phyloP scores from a whole-genome alignment of 805 yeast species.

The Candida mattraensis region DNA sequence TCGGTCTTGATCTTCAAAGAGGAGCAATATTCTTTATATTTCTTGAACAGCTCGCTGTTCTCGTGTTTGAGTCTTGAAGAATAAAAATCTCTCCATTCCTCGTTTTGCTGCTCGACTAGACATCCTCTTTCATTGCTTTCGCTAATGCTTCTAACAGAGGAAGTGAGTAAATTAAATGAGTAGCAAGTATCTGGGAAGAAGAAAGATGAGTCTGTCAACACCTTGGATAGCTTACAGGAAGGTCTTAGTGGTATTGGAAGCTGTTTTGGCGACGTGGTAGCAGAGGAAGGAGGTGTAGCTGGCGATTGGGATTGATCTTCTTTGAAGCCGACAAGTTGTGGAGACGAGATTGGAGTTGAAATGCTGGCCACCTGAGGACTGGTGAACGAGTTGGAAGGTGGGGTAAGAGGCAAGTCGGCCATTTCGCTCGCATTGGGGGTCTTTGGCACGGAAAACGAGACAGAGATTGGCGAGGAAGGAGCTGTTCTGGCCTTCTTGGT shows the following conservation, averaged over 20 bases:
- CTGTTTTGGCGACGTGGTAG: conserved; percentile 25
- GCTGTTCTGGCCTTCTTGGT: conserved; percentile 30
- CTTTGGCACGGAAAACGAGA: conserved; percentile 16
- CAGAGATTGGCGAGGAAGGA: conserved; percentile 30
- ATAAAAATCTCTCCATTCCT: conserved; percentile 45
- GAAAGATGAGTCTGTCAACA: conserved; percentile 25
- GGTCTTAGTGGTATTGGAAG: conserved; percentile 21
- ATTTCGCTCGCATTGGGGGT: conserved; percentile 20
- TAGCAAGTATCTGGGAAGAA: conserved; percentile 39
- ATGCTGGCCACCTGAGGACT: conserved; percentile 16
- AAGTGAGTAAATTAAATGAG: conserved; percentile 28
- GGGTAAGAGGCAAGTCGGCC: conserved; percentile 28
- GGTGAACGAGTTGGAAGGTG: conserved; percentile 22
- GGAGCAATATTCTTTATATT: conserved; percentile 37
- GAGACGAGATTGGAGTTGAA: conserved; percentile 21
- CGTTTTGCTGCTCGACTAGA: conserved; percentile 33
- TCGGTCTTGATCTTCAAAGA: conserved; percentile 14
- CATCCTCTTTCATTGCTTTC: conserved; percentile 37
- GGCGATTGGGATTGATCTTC: conserved; percentile 14
- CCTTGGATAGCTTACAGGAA: conserved; percentile 15
- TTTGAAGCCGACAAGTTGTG: conserved; percentile 5
- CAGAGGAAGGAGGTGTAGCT: conserved; percentile 31
- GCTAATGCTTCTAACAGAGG: conserved; percentile 20
- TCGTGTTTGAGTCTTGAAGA: conserved; percentile 42
- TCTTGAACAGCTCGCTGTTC: conserved; percentile 39